Evolutionary conservation across 345 rosid species (phyloP), one percentile per base, ranked within the genome.

Genomic region (Gossypium sturtianum): DNA sequence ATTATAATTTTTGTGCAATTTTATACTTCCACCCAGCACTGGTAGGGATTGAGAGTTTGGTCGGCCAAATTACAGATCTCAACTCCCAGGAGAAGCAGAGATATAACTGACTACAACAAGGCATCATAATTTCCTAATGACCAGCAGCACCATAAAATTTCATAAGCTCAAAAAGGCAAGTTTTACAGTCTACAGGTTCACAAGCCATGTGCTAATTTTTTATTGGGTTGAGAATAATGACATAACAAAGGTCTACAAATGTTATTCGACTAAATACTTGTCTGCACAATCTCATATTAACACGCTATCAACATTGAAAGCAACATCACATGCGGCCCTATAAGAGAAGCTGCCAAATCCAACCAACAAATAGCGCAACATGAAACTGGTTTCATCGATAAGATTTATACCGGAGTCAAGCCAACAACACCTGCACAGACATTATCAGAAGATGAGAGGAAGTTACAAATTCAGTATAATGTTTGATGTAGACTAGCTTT

Each of bases 351-450:
- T 67, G 76, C 68, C 25, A 54, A 79, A 79, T 34, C 66, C 75
- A 80, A 60, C 79, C 69, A 25, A 72, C 80, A 49, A 70, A 62
- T 19, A 38, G 56, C 61, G 23, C 74, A 77, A 12, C 52, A 68
- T 71, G 51, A 71, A 38, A 22, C 57, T 9, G 59, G 47, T 51
- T 48, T 45, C 27, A 12, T n/a, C 10, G 10, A 29, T 34, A 54
- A 12, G 59, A 64, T 49, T 63, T 51, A 66, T 2, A 83, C 11
- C 25, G 90, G 96, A 64, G 96, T 90, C 83, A 90, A 80, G 57
- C 96, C 96, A 22, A 90, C 91, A 54, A 90, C 93, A 76, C 96
- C 96, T 90, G 90, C 89, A 54, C 44, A 60, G 25, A 67, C 3
- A 67, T 0, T 16, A 41, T 15, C 65, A 74, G 16, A 4, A 51